A percentile compares a stretch with the other conserved stretches of the same genome.
These are phyloP conservation scores for Citrus reticulata DNA, from an alignment of 345 rosid genomes.

Conservation along the genomic window DNA sequence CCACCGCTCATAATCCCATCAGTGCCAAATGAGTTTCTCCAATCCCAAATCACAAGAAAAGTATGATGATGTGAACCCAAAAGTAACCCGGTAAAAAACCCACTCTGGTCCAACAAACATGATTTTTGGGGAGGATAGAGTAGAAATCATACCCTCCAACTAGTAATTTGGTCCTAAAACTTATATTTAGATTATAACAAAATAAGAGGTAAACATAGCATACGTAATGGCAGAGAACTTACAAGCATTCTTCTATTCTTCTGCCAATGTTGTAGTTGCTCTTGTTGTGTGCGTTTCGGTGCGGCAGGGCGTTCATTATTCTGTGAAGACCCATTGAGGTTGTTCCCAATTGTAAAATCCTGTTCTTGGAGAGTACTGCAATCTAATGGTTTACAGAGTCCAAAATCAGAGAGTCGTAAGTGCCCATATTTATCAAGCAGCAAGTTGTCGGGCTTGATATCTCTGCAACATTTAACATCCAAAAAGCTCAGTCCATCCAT, in stretches of 20 bases:
- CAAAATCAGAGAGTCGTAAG: slow-evolving; percentile 91
- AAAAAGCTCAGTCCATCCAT: not conserved
- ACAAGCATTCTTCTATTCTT: slow-evolving; percentile 93
- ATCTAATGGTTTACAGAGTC: slow-evolving; percentile 89
- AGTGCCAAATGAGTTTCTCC: not conserved
- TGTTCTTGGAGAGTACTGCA: slow-evolving; percentile 73
- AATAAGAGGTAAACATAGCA: not conserved
- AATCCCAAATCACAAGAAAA: not conserved
- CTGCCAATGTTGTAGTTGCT: slow-evolving; percentile 89
- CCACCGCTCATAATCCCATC: not conserved
- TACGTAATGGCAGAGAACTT: slow-evolving; percentile 21
- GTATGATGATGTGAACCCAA: not conserved
- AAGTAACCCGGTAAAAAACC: not conserved
- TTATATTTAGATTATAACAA: not conserved
- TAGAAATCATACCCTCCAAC: not conserved
- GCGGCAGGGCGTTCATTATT: slow-evolving; percentile 41
- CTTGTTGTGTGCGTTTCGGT: slow-evolving; percentile 81
- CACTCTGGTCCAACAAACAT: not conserved
- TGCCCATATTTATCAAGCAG: slow-evolving; percentile 85
- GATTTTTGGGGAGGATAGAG: not conserved
- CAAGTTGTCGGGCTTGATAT: slow-evolving; percentile 93
- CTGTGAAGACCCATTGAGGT: slow-evolving; percentile 32
- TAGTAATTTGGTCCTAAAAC: not conserved
- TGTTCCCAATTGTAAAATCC: slow-evolving; percentile 52
- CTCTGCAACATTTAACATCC: slow-evolving; percentile 42